These are phyloP conservation scores for Rhizopogon vulgaris DNA, from an alignment of 768 basidiomycete genomes.

Conservation along the genomic window DNA sequence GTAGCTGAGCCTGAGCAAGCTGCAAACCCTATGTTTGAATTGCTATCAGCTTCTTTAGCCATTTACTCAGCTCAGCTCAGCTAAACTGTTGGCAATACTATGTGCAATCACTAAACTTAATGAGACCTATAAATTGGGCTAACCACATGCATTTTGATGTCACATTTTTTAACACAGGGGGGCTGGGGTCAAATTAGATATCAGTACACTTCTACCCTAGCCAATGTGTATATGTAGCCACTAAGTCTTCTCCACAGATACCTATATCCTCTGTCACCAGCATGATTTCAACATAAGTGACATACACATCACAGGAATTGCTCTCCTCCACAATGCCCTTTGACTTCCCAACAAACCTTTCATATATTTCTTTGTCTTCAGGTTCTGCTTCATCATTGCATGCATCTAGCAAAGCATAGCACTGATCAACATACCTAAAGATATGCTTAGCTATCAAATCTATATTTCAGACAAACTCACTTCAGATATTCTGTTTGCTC, in stretches of 20 bases:
- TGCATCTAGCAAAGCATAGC: conserved; percentile 55
- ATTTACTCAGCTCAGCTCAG: no score
- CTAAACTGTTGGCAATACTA: no score
- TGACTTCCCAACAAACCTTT: conserved; percentile 43
- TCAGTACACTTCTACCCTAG: not conserved
- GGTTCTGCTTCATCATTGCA: conserved; percentile 48
- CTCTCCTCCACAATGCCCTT: conserved; percentile 24
- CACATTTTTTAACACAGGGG: no score
- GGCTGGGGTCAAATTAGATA: no score
- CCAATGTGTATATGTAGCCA: not conserved
- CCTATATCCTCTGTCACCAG: not conserved
- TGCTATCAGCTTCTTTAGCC: no score
- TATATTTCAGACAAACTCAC: conserved; percentile 28
- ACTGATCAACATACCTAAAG: conserved; percentile 68
- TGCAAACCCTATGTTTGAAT: no score
- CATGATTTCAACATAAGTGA: not conserved
- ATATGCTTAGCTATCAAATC: conserved; percentile 1
- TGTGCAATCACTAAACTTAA: no score
- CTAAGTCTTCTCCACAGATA: not conserved
- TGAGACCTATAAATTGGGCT: no score
- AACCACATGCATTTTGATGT: no score
- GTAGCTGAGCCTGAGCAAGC: no score
- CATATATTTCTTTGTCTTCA: conserved; percentile 54
- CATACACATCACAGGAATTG: not conserved
- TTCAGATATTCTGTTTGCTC: conserved; percentile 72